phyloP scores from a whole-genome alignment of 768 basidiomycete genomes.

The Leucocoprinus birnbaumii region DNA sequence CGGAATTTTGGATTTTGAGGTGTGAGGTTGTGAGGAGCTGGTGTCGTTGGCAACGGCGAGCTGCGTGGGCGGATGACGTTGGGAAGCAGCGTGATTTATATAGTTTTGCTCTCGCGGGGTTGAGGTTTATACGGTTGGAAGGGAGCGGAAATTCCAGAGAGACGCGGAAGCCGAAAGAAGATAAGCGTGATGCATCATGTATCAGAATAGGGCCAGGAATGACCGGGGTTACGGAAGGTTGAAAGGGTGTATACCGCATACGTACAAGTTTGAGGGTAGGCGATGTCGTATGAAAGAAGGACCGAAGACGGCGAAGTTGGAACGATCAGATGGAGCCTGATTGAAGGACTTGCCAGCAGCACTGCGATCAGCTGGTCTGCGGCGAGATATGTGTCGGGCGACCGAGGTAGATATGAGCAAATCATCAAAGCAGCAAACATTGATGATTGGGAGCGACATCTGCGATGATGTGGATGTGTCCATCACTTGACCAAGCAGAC shows the following conservation, averaged over 20 bases:
- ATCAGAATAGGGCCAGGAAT: slow-evolving; percentile 5
- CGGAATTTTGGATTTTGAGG: no score
- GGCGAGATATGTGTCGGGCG: neutral
- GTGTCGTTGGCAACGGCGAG: neutral
- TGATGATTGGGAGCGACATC: neutral
- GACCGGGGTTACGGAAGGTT: slow-evolving; percentile 7
- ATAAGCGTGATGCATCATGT: neutral
- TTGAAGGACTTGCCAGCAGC: neutral
- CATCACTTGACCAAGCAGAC: slow-evolving; percentile 2
- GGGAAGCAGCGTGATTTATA: neutral
- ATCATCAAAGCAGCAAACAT: neutral
- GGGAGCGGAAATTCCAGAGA: no score
- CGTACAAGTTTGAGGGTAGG: slow-evolving; percentile 3
- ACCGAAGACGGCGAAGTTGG: neutral
- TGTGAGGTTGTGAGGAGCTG: neutral
- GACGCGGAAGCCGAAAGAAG: neutral
- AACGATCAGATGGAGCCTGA: neutral
- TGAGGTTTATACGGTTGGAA: no score
- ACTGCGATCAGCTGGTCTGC: neutral
- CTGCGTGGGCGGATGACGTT: neutral
- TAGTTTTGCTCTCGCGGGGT: no score
- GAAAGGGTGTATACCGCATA: neutral
- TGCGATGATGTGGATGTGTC: neutral
- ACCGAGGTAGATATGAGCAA: neutral
- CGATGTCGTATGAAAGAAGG: neutral